Evolutionary conservation across 164 flowering plant species (phyloP).

Genomic region (Umbilicus rupestris): DNA sequence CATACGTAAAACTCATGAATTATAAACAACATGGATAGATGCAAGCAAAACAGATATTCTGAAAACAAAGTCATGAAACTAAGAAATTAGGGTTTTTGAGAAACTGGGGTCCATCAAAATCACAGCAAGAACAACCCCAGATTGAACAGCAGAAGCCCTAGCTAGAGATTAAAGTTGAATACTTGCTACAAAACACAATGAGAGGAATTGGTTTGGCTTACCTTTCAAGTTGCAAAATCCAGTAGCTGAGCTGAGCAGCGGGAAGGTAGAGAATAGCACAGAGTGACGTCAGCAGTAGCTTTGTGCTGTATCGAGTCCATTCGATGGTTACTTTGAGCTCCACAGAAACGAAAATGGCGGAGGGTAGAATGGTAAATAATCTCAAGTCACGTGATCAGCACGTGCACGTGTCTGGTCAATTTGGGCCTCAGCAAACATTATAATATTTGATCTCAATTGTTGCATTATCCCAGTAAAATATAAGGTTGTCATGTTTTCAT

Average conservation of each 20-base stretch:
- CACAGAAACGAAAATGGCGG: neutral
- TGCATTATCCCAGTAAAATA: too few species aligned
- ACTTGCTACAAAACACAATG: neutral
- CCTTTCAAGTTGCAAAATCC: neutral
- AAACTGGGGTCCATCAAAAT: constrained; percentile 1
- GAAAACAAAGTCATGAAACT: neutral
- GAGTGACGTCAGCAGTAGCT: too few species aligned
- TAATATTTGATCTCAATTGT: too few species aligned
- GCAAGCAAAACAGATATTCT: neutral
- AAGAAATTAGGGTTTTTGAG: neutral
- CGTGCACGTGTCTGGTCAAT: too few species aligned
- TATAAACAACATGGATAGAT: neutral
- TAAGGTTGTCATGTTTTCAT: too few species aligned
- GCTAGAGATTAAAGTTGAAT: neutral
- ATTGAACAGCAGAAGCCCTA: neutral
- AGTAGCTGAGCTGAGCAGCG: too few species aligned
- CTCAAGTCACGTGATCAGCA: neutral
- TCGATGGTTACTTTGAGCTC: neutral
- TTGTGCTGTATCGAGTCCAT: neutral
- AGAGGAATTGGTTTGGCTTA: neutral
- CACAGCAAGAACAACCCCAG: neutral
- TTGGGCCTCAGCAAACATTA: too few species aligned
- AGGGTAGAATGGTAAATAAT: neutral
- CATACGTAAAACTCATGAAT: neutral
- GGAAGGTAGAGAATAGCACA: neutral